Percentiles rank a stretch among this genome's conserved stretches.
These are phyloP conservation scores for Penicillium waksmanii DNA, from an alignment of 495 filamentous ascomycete genomes.

Conservation along the genomic window DNA sequence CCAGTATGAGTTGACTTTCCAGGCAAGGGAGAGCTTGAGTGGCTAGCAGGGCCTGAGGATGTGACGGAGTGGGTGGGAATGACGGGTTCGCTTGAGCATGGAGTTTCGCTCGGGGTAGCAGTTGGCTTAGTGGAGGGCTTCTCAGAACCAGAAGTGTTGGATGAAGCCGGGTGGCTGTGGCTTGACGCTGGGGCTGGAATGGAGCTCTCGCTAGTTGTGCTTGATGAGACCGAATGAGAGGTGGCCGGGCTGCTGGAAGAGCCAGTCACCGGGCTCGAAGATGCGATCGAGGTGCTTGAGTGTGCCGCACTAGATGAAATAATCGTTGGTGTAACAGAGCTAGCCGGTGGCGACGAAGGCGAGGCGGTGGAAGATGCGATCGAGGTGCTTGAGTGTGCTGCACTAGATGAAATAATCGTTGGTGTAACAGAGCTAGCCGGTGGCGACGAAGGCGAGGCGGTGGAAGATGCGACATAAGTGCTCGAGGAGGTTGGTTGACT, in stretches of 20 bases:
- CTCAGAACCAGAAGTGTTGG: constrained; percentile 11
- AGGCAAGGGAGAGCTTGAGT: not conserved
- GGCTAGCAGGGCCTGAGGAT: constrained; percentile 8
- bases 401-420: constrained; percentile 9
- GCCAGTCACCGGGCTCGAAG: not conserved
- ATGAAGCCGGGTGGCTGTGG: constrained; percentile 1
- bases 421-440: constrained; percentile 12
- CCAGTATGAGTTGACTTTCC: constrained; percentile 3
- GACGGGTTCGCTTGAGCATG: not conserved
- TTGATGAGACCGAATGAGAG: not conserved
- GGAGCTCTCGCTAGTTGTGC: not conserved
- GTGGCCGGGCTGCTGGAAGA: constrained; percentile 12
- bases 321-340: constrained; percentile 16
- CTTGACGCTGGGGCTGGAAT: not conserved
- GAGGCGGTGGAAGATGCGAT: constrained; percentile 1
- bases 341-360: not conserved
- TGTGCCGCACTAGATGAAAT: not conserved
- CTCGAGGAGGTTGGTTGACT: not conserved
- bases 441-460: not conserved
- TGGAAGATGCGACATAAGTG: not conserved
- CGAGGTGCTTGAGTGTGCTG: not conserved
- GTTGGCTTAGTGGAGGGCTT: not conserved
- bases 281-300: not conserved
- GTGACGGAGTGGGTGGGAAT: constrained; percentile 3
- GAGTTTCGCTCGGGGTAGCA: not conserved